Base-by-base conservation (phyloP, 176 grass and related monocot species). In the Carex kokanica region DNA sequence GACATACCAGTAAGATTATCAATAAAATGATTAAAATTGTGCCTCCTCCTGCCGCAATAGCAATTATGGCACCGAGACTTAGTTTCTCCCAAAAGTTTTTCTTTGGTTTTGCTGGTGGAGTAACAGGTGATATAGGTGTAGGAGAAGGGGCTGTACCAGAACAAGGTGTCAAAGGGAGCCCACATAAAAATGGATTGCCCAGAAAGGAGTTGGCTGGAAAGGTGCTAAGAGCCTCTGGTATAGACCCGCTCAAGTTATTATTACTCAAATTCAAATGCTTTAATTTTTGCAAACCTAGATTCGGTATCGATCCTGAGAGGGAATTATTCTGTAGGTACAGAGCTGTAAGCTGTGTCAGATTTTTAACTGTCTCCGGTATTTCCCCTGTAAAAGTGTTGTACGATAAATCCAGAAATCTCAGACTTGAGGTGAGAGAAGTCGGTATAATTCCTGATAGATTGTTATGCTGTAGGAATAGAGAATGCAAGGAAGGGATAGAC, bases 311-410 rank as follows among this genome's bases (percentile, higher is more conserved):
- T 81, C 96, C 96, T 82, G 88, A 93, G 77, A 99, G 96, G 78
- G 89, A 95, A 80, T 99, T 99, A 45, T 99, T 99, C 86, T 99
- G 88, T 70, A 99, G 83, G 88, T 87, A 92, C 77, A 99, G 80
- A 85, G 92, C 84, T 68, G 89, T 93, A 84, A 99, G 91, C 18
- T 81, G 79, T 73, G 89, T 93, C 65, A 99, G 91, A 86, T 99
- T 99, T 88, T 95, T 88, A 64, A 92, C 83, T 61, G 60, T 84
- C 64, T 88, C 61, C 36, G 96, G 96, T 64, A 99, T 99, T 89
- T 91, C 89, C 60, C 93, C 96, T 17, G 73, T 78, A 18, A 99
- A 93, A 23, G 89, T 91, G 82, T 99, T 99, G 67, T 99, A 93
- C 4, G 96, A 99, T 15, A 99, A 88, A 66, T 99, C 96, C 52